These are phyloP conservation scores for Sphaerostilbella broomeana DNA, from an alignment of 2,329 filamentous ascomycete genomes.

Conservation along the genomic window DNA sequence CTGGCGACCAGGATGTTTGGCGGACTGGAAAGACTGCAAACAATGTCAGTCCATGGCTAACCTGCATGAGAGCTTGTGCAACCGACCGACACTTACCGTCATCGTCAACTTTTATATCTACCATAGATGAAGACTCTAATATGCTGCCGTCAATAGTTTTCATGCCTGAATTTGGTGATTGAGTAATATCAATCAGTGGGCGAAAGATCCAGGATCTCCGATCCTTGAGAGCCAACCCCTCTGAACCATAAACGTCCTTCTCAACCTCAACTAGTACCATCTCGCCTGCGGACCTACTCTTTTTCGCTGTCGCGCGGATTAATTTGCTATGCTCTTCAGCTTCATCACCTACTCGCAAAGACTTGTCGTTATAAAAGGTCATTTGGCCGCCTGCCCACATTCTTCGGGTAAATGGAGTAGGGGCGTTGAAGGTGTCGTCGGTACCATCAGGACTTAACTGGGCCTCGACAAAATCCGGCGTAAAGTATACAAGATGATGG, in stretches of 20 bases:
- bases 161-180: neutral
- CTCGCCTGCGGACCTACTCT: constrained; percentile 46
- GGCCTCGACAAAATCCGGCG: constrained; percentile 46
- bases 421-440: constrained; percentile 53
- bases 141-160: constrained; percentile 12
- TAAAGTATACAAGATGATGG: constrained; percentile 60
- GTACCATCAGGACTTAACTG: constrained; percentile 55
- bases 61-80: neutral
- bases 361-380: constrained; percentile 16
- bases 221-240: constrained; percentile 49
- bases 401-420: constrained; percentile 52
- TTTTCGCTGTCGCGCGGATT: constrained; percentile 47
- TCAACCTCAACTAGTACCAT: constrained; percentile 61
- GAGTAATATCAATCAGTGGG: constrained; percentile 24
- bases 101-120: constrained; percentile 17
- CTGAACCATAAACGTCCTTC: constrained; percentile 49
- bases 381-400: constrained; percentile 64
- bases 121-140: constrained; percentile 15
- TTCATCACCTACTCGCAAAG: constrained; percentile 46
- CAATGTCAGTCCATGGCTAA: neutral
- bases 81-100: constrained; percentile 19
- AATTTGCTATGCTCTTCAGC: constrained; percentile 52
- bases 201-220: constrained; percentile 45
- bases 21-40: constrained; percentile 19
- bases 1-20: constrained; percentile 37